These are phyloP conservation scores for Saccharum spontaneum DNA, from an alignment of 176 grass and related monocot species.

Conservation along the genomic window DNA sequence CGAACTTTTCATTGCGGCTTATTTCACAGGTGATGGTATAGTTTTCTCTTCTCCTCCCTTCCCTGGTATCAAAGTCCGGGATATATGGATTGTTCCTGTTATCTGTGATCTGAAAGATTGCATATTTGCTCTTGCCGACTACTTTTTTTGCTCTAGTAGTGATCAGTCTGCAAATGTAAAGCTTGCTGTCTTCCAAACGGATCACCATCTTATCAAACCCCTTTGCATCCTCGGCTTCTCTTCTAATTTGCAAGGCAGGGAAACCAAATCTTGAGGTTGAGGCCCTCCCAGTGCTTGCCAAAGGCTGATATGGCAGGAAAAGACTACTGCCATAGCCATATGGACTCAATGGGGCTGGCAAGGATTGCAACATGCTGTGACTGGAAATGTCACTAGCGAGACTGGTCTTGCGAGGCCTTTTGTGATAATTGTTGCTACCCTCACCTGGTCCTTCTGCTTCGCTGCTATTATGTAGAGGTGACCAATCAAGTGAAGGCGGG, in stretches of 20 bases:
- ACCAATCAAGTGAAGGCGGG: background rate
- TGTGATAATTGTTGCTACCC: slow-evolving; percentile 1
- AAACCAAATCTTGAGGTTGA: background rate
- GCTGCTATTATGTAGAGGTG: background rate
- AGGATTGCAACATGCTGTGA: background rate
- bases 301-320: slow-evolving; percentile 9
- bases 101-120: slow-evolving; percentile 19
- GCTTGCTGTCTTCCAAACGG: slow-evolving; percentile 11
- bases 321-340: background rate
- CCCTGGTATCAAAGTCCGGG: slow-evolving; percentile 36
- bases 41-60: slow-evolving; percentile 47
- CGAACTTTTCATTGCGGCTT: slow-evolving; percentile 47
- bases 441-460: background rate
- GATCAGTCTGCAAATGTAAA: background rate
- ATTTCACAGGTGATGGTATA: slow-evolving; percentile 34
- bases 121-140: slow-evolving; percentile 12
- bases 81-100: slow-evolving; percentile 16
- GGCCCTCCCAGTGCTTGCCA: background rate
- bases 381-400: background rate
- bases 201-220: slow-evolving; percentile 52
- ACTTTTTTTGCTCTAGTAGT: slow-evolving; percentile 2
- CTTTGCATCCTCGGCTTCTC: slow-evolving; percentile 37
- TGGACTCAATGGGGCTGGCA: background rate
- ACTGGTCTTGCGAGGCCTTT: background rate
- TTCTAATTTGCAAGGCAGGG: slow-evolving; percentile 32